Base-by-base conservation (phyloP, 495 filamentous ascomycete species). In the Lentithecium fluviatile region DNA sequence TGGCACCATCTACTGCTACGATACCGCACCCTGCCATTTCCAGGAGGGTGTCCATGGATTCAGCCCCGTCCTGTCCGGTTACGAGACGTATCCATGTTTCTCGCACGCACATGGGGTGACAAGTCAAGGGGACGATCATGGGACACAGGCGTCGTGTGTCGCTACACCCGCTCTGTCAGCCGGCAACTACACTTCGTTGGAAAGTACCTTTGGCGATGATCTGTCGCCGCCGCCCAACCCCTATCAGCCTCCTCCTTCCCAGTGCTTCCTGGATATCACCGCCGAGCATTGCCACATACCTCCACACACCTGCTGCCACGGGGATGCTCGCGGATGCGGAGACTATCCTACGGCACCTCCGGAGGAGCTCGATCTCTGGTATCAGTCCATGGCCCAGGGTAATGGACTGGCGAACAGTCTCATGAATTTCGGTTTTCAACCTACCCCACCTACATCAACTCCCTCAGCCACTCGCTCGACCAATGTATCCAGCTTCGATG, bases 231-330 rank as follows among this genome's bases (percentile, higher is more conserved):
- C 20, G 11, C 21, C 58, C 5, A 29, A 49, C 7, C 15, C 25
- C 4, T n/a, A 32, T 10, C 29, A 32, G 29, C 10, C 25, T 1
- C 42, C 20, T 17, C 2, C 57, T 7, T 26, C 52, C 1, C 25
- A 7, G 13, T 67, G 57, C 36, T 53, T 55, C 34, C 21, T 61
- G 1, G 47, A 56, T 24, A 57, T 61, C n/a, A 29, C 55, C 12
- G 54, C 46, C 21, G 65, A 64, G 11, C 60, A 68, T 37, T 68
- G 64, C 43, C 59, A 67, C 25, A 38, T 32, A 32, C 29, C 29
- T 60, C 13, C 38, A 52, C 55, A 26, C 2, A 40, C 50, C 12
- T 68, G 55, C 43, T 68, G 60, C 46, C 65, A 64, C 47, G 52
- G 43, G 10, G 6, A 25, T 25, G 5, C 45, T 43, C 36, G 54